Percentiles rank a stretch among this genome's conserved stretches.
Evolutionary conservation across 2,329 filamentous ascomycete genomes (phyloP).

Genomic region (Fusarium tupiense): DNA sequence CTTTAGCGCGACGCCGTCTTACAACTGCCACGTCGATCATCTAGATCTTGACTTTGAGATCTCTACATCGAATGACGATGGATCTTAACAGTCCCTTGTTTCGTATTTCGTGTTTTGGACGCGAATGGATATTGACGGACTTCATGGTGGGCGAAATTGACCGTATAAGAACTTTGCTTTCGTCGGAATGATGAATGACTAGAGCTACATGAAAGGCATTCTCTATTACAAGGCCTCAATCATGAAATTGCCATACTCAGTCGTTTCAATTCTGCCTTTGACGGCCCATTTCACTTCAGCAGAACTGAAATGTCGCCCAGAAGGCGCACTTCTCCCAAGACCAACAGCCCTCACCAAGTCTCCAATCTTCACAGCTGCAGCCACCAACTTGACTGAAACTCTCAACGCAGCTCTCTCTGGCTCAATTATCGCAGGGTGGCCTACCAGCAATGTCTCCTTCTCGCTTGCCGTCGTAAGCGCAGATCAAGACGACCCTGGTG

Average conservation of each 20-base stretch:
- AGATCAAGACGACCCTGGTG: slow-evolving; percentile 38
- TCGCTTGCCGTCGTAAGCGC: slow-evolving; percentile 50
- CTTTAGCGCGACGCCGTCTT: slow-evolving; percentile 13
- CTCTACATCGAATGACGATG: not conserved
- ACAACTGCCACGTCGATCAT: slow-evolving; percentile 23
- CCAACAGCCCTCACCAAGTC: slow-evolving; percentile 42
- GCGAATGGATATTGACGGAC: not conserved
- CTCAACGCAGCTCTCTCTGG: slow-evolving; percentile 47
- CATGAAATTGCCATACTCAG: not conserved
- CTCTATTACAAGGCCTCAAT: not conserved
- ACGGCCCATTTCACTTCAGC: not conserved
- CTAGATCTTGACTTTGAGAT: not conserved
- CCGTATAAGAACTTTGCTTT: not conserved
- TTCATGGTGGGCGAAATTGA: not conserved
- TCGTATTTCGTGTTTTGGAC: slow-evolving; percentile 17
- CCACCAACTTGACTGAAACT: slow-evolving; percentile 40
- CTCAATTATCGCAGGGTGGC: slow-evolving; percentile 48
- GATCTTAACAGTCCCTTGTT: not conserved
- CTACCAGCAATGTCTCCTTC: slow-evolving; percentile 50
- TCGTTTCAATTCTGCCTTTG: not conserved
- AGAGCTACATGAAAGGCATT: not conserved
- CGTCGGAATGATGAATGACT: not conserved
- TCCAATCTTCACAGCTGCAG: slow-evolving; percentile 42
- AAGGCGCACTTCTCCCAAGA: slow-evolving; percentile 46
- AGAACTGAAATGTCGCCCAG: slow-evolving; percentile 42